Evolutionary conservation across 768 basidiomycete species (phyloP).

Genomic region (Chalciporus chontae): DNA sequence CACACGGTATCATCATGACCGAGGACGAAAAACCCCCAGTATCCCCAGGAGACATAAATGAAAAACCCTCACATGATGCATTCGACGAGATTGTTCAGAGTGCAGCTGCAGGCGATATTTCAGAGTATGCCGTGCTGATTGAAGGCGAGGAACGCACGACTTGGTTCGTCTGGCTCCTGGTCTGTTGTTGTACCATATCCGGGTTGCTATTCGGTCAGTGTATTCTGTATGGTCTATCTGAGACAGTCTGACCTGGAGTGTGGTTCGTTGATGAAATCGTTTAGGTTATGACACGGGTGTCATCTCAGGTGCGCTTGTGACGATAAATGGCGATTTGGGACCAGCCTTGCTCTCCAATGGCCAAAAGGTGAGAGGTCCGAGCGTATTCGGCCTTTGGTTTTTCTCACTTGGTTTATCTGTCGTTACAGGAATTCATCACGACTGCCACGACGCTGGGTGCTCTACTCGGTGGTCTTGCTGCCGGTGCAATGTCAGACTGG

Average conservation of each 20-base stretch:
- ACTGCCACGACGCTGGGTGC: slow-evolving; percentile 78
- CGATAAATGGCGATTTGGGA: slow-evolving; percentile 65
- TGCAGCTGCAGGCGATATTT: slow-evolving; percentile 44
- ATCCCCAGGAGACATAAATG: background rate
- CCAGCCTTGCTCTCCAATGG: slow-evolving; percentile 50
- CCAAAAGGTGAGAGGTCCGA: slow-evolving; percentile 49
- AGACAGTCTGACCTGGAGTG: background rate
- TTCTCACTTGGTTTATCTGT: background rate
- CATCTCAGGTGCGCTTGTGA: slow-evolving; percentile 77
- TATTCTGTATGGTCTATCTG: background rate
- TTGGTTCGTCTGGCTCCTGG: slow-evolving; percentile 76
- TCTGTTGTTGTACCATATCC: slow-evolving; percentile 69
- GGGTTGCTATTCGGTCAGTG: slow-evolving; percentile 69
- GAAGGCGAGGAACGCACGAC: slow-evolving; percentile 67
- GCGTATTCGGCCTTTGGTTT: background rate
- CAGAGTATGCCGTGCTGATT: slow-evolving; percentile 54
- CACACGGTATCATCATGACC: background rate
- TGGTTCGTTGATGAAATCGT: background rate
- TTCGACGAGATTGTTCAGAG: slow-evolving; percentile 18
- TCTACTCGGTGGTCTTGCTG: slow-evolving; percentile 66
- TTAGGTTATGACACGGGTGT: slow-evolving; percentile 80
- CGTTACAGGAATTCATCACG: slow-evolving; percentile 68
- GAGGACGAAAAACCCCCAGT: background rate
- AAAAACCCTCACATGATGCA: slow-evolving; percentile 1
- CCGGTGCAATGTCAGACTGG: slow-evolving; percentile 68